Evolutionary conservation across 225 moss, liverwort and hornwort genomes (phyloP), one percentile per base, ranked within the genome.

Genomic region (Neckera pumila): DNA sequence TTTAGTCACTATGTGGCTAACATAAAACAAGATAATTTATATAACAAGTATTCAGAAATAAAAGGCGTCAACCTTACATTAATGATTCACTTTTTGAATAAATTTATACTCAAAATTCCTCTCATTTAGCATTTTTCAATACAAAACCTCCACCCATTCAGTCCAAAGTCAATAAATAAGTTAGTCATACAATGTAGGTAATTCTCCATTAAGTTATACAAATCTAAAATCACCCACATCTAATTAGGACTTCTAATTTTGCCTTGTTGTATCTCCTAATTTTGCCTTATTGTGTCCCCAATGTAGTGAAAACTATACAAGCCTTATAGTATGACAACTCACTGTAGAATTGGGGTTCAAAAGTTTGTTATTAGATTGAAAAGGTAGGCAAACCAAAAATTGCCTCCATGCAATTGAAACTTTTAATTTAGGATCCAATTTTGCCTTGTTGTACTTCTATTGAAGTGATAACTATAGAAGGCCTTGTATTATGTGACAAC

Each of bases 1-100:
- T 23, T 14, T 13, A 4, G 11, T 38, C 69, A 38, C 8, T 38
- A 8, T 4, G 23, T 23, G 13, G 8, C 38, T 38, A 38, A 12
- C 0, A 14, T 38, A 69, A 38, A 38, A 69, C 38, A 23, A 38
- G 12, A n/a, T 22, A n/a, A n/a, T 69, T 69, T 7, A 38, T 22
- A 38, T 38, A 38, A 38, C 4, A 69, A 23, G 1, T 2, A 69
- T 36, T 1, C 19, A 1, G 36, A 65, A 34, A 34, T 3, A 65
- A 34, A 10, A 64, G 18, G 10, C 2, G 0, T n/a, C 0, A 1
- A 21, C 7, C 4, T n/a, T 21, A 4, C 6, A 36, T 20, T 6
- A 21, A 6, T 12, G 21, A 22, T 1, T 21, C n/a, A 67, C 22
- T 38, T 22, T 20, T 22, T n/a, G 23, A 38, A 0, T 38, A 38